These are phyloP conservation scores for Vigna mungo DNA, from an alignment of 306 rosid species.

Conservation along the genomic window DNA sequence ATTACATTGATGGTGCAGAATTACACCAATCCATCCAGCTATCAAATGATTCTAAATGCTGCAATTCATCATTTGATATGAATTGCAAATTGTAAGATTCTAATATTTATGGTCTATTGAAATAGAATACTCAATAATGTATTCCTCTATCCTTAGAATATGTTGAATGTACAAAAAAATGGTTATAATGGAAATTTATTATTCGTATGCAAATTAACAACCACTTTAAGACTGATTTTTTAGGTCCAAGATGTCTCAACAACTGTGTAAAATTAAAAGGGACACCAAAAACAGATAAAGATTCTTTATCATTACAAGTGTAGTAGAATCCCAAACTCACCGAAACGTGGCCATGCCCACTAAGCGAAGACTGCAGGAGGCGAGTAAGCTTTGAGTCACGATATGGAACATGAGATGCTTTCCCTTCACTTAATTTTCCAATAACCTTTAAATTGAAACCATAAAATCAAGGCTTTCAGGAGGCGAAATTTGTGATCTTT, in stretches of 20 bases:
- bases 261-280: slow-evolving; percentile 13
- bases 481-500: slow-evolving; percentile 14
- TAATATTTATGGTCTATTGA: neutral
- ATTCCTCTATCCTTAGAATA: neutral
- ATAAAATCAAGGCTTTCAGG: slow-evolving; percentile 45
- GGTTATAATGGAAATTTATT: neutral
- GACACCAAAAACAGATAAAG: slow-evolving; percentile 26
- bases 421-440: slow-evolving; percentile 97
- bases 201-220: neutral
- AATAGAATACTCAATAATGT: slow-evolving; percentile 2
- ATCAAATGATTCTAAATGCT: neutral
- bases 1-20: neutral
- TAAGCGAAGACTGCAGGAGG: slow-evolving; percentile 91
- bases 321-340: slow-evolving; percentile 67
- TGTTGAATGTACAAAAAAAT: neutral
- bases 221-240: neutral
- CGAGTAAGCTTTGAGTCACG: slow-evolving; percentile 99
- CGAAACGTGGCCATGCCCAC: slow-evolving; percentile 98
- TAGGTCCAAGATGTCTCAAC: neutral
- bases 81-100: neutral
- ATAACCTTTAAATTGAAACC: slow-evolving; percentile 81
- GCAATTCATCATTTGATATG: neutral
- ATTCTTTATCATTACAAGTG: slow-evolving; percentile 23
- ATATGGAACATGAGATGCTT: slow-evolving; percentile 98
- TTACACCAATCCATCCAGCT: neutral